These are phyloP conservation scores for Parachlorella kessleri DNA, from an alignment of 139 green algal genomes.

Conservation along the genomic window DNA sequence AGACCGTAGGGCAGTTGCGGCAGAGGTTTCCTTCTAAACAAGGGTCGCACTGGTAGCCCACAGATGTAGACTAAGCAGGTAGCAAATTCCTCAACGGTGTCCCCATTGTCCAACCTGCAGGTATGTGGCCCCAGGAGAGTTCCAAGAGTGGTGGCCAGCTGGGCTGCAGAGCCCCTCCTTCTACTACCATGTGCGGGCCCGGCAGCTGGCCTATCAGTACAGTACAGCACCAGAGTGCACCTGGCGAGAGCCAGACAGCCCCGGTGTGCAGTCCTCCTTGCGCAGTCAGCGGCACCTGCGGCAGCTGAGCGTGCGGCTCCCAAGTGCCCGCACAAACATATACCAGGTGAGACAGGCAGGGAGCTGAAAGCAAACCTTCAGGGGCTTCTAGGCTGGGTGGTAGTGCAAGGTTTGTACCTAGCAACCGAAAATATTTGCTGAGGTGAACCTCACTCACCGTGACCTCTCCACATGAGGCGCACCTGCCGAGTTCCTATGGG, in stretches of 20 bases:
- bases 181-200: not conserved
- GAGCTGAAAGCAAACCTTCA: not conserved
- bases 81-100: no score
- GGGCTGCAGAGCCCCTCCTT: not conserved
- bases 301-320: not conserved
- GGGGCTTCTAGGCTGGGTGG: not conserved
- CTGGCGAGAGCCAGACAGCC: not conserved
- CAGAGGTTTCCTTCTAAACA: no score
- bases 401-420: not conserved
- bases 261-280: not conserved
- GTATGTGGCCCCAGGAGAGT: not conserved
- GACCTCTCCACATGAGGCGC: no score
- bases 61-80: no score
- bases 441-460: no score
- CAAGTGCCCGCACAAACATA: not conserved
- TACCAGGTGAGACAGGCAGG: not conserved
- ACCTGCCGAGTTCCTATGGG: no score
- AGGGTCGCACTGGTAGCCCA: no score
- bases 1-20: no score
- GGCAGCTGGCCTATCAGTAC: not conserved
- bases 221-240: not conserved
- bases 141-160: not conserved
- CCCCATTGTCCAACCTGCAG: no score
- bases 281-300: not conserved
- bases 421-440: not conserved